Evolutionary conservation across 768 basidiomycete genomes (phyloP).

Genomic region (Agaricus sinodeliciosus): DNA sequence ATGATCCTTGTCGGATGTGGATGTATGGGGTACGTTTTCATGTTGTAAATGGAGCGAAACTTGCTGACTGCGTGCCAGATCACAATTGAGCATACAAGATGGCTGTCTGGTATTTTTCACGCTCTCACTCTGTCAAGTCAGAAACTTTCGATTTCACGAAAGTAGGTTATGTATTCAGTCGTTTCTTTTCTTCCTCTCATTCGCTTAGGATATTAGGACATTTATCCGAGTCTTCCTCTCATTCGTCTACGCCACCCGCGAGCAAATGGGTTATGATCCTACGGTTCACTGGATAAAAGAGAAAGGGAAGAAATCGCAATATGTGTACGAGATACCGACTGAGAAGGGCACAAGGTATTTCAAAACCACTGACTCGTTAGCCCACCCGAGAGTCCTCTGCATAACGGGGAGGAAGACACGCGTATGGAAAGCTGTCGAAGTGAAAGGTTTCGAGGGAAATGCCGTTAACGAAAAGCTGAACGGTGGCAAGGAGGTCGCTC

Average conservation of each 20-base stretch:
- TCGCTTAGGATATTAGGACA: not conserved
- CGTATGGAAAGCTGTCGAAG: constrained; percentile 3
- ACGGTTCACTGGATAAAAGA: not conserved
- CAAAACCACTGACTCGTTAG: not conserved
- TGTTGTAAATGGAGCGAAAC: not conserved
- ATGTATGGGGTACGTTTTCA: constrained; percentile 16
- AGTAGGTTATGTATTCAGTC: not conserved
- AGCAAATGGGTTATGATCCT: constrained; percentile 8
- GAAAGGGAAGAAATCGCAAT: not conserved
- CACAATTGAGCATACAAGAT: constrained; percentile 9
- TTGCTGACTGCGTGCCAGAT: not conserved
- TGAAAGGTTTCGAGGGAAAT: not conserved
- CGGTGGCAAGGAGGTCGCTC: constrained; percentile 4
- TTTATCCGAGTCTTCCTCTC: constrained; percentile 6
- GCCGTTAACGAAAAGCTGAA: not conserved
- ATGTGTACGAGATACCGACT: constrained; percentile 4
- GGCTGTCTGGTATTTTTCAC: too few species aligned
- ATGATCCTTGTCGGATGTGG: constrained; percentile 18
- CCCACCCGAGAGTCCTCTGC: not conserved
- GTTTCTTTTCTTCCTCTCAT: not conserved
- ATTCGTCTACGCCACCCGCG: not conserved
- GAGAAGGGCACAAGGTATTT: not conserved
- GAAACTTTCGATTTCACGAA: constrained; percentile 5
- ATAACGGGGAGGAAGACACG: constrained; percentile 8
- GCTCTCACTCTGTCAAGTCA: too few species aligned